Evolutionary conservation across 345 rosid species (phyloP), one percentile per base, ranked within the genome.

Genomic region (Litchi chinensis): DNA sequence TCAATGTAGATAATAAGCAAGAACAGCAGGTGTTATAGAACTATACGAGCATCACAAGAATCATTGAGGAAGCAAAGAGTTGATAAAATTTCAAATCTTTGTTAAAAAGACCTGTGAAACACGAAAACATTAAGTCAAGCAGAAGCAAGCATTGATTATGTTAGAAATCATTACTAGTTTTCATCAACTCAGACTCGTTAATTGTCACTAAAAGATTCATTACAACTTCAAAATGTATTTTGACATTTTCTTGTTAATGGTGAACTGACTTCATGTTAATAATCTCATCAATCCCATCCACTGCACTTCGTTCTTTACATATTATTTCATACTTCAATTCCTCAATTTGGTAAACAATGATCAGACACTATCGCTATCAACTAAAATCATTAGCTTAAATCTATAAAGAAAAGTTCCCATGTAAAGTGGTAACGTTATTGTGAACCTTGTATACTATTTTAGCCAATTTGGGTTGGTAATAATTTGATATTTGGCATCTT

Each of bases 21-120:
- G 76, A 71, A 32, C 4, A 62, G 76, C 80, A 79, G 24, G 21
- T 76, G 60, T 54, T 32, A 65, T 32, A 32, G 37, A 28, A 41
- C 79, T 79, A 87, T 64, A 78, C 43, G 65, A 87, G 70, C 85
- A 85, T 78, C 82, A 77, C 26, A 65, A 90, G 79, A 78, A 82
- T 80, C 65, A 77, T 50, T 15, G 83, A 75, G 28, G 76, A 80
- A 5, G 81, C 79, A 74, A 82, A 63, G 62, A 87, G 77, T 74
- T 81, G 81, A 76, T 82, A 78, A 77, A 75, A 62, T 68, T 71
- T 74, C 76, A 73, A 66, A 64, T 79, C 77, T 37, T 87, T 85
- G 43, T 72, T 57, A 80, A 83, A 87, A 44, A 86, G 87, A 81
- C 93, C 97, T 92, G 90, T 82, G 3, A 82, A 77, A 73, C 66